Evolutionary conservation across 192 early-diverging fungal species (phyloP).

Genomic region (Umbelopsis vinacea): DNA sequence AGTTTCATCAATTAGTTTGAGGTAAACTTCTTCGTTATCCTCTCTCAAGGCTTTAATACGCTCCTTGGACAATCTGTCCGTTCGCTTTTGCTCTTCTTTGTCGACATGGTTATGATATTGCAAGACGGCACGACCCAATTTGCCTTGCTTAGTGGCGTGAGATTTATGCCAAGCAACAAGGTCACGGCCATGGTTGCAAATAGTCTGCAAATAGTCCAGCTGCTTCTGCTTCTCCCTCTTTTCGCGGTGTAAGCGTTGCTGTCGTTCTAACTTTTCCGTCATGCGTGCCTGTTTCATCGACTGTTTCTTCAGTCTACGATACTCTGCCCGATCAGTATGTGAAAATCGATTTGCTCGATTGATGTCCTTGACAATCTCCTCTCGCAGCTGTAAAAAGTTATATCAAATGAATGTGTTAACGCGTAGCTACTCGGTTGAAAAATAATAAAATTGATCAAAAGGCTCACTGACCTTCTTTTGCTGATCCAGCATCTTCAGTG

Average conservation of each 20-base stretch:
- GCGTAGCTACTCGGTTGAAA: neutral
- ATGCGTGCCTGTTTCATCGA: constrained; percentile 81
- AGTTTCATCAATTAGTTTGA: constrained; percentile 90
- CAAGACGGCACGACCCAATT: constrained; percentile 77
- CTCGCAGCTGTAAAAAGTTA: constrained; percentile 54
- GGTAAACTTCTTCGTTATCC: constrained; percentile 97
- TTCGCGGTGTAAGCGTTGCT: constrained; percentile 87
- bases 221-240: constrained; percentile 84
- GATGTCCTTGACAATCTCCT: constrained; percentile 76
- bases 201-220: constrained; percentile 76
- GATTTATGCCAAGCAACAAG: constrained; percentile 73
- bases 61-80: constrained; percentile 83
- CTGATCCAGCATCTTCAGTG: constrained; percentile 76
- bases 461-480: constrained; percentile 63
- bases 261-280: constrained; percentile 90
- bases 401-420: no score
- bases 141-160: constrained; percentile 69
- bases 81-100: constrained; percentile 92
- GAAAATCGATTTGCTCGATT: constrained; percentile 74
- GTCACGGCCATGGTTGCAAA: constrained; percentile 75
- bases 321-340: constrained; percentile 77
- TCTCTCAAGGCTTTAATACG: constrained; percentile 94
- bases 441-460: neutral
- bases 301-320: constrained; percentile 80
- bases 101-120: constrained; percentile 80